A percentile compares a stretch with the other conserved stretches of the same genome.
Conservation (phyloP, 1,284 basidiomycete genomes). For the Hemileia vastatrix region DNA sequence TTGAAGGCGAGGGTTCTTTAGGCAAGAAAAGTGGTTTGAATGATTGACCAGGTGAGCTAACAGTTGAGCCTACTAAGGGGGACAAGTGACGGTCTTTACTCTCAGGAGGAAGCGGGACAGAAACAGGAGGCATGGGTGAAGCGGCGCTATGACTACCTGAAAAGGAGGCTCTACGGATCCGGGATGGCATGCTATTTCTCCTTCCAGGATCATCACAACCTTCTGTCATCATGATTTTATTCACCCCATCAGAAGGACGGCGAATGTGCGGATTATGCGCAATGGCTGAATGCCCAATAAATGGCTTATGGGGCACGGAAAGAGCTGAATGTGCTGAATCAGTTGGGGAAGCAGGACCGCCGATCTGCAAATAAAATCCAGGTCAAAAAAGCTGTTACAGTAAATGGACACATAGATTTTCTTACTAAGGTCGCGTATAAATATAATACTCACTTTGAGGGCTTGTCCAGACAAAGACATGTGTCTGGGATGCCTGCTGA, state of each 20-base stretch:
- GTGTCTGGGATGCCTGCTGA: conserved; percentile 13
- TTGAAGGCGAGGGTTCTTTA: conserved; percentile 45
- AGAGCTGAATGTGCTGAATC: conserved; percentile 11
- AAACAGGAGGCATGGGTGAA: conserved; percentile 18
- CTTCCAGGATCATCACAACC: conserved; percentile 21
- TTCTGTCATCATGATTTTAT: not conserved
- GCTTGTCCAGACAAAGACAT: conserved; percentile 10
- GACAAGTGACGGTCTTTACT: conserved; percentile 30
- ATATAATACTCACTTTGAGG: conserved; percentile 7
- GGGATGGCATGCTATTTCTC: conserved; percentile 32
- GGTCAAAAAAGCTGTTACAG: no score
- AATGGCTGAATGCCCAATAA: not conserved
- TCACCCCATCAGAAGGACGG: conserved; percentile 15
- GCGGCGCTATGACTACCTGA: conserved; percentile 15
- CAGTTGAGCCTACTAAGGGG: conserved; percentile 24
- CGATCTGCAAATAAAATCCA: not conserved
- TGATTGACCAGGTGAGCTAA: conserved; percentile 24
- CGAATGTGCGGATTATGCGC: not conserved
- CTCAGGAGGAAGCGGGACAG: conserved; percentile 11
- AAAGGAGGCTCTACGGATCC: conserved; percentile 28
- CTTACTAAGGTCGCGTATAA: no score
- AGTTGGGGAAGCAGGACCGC: conserved; percentile 10
- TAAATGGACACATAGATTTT: no score
- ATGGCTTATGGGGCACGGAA: not conserved
- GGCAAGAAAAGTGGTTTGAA: conserved; percentile 23